Conservation (phyloP, 352 stramenopile genomes). For the Globisporangium viniferum region DNA sequence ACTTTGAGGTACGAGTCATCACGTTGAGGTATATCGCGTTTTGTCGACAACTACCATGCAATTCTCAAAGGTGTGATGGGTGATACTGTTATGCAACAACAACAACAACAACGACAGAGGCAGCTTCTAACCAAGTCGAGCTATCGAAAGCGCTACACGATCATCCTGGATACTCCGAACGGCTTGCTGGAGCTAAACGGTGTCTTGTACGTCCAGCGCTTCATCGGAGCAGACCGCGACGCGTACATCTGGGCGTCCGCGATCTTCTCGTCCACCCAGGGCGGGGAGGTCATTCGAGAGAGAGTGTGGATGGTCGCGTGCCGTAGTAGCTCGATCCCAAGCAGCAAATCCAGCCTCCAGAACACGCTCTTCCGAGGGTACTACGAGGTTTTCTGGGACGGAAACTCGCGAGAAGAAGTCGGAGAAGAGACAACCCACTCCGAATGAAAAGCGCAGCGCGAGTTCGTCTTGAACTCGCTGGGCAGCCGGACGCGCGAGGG, state of each 20-base stretch:
- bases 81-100: background rate
- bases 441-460: background rate
- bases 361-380: conserved; percentile 6
- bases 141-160: conserved; percentile 12
- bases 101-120: background rate
- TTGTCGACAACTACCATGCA: background rate
- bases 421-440: background rate
- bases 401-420: background rate
- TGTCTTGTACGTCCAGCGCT: conserved; percentile 1
- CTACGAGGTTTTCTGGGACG: conserved; percentile 4
- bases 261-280: background rate
- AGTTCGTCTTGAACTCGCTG: conserved; percentile 7
- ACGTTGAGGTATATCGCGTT: background rate
- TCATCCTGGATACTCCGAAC: background rate
- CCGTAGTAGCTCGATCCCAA: background rate
- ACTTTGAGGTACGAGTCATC: background rate
- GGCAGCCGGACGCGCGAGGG: background rate
- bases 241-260: conserved; percentile 5
- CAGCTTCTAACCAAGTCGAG: background rate
- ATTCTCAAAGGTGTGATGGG: background rate
- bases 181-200: conserved; percentile 1
- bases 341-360: background rate
- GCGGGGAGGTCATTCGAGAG: conserved; percentile 4
- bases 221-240: background rate
- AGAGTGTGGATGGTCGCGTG: conserved; percentile 9